Evolutionary conservation across 345 rosid species (phyloP).

Genomic region (Litchi chinensis): DNA sequence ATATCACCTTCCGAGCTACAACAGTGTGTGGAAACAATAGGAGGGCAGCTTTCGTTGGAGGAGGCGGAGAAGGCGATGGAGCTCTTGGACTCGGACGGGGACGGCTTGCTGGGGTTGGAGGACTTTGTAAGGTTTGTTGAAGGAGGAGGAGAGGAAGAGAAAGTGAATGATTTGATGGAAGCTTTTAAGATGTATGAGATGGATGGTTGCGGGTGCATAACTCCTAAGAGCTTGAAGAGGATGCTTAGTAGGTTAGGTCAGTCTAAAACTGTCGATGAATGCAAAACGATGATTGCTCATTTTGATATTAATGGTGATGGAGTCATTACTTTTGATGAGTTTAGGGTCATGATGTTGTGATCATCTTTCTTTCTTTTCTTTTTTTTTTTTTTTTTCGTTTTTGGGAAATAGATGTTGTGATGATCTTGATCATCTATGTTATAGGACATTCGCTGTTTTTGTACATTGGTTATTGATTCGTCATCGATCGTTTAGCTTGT

Average conservation of each 20-base stretch:
- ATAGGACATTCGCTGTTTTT: background rate
- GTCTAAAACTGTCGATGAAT: constrained; percentile 45
- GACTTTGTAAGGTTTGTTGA: constrained; percentile 56
- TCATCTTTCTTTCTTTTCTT: too few species aligned
- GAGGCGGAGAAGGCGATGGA: constrained; percentile 36
- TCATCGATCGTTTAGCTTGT: background rate
- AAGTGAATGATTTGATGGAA: constrained; percentile 47
- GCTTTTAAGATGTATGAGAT: constrained; percentile 59
- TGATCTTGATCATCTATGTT: too few species aligned
- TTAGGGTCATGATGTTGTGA: constrained; percentile 58
- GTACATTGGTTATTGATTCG: background rate
- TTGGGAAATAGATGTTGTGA: too few species aligned
- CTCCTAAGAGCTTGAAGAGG: constrained; percentile 55
- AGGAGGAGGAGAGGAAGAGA: constrained; percentile 47
- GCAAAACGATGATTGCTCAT: constrained; percentile 52
- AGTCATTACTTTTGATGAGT: constrained; percentile 63
- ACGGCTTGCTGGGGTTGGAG: constrained; percentile 52
- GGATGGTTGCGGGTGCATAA: constrained; percentile 54
- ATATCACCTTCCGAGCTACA: constrained; percentile 51
- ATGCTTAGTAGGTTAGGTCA: constrained; percentile 59
- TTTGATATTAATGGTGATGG: constrained; percentile 71
- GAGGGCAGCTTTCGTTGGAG: constrained; percentile 34
- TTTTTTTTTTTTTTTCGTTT: too few species aligned
- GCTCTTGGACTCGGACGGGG: constrained; percentile 34
- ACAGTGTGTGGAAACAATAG: constrained; percentile 40